Evolutionary conservation across 331 rosid genomes (phyloP).

Genomic region (Malus hybrid): DNA sequence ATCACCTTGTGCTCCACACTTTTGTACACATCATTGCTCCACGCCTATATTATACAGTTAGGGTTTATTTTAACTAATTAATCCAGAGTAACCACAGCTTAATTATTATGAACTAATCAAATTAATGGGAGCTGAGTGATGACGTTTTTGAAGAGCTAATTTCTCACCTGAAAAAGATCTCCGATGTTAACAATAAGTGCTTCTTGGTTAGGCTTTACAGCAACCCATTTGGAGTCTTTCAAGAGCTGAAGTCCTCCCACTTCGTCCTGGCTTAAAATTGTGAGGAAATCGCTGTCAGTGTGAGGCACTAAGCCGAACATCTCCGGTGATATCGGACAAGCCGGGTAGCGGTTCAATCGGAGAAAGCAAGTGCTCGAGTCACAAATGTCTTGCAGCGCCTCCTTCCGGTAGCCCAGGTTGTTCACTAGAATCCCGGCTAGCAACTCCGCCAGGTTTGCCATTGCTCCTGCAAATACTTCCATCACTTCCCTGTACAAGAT

Average conservation of each 20-base stretch:
- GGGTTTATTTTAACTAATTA: background rate
- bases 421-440: slow-evolving; percentile 64
- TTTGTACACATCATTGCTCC: slow-evolving; percentile 82
- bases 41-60: slow-evolving; percentile 40
- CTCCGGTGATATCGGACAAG: slow-evolving; percentile 51
- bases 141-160: no score
- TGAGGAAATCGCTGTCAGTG: slow-evolving; percentile 89
- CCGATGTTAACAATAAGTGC: slow-evolving; percentile 85
- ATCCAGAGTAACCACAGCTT: background rate
- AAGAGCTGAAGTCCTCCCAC: slow-evolving; percentile 88
- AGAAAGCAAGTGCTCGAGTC: slow-evolving; percentile 76
- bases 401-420: slow-evolving; percentile 43
- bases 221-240: slow-evolving; percentile 86
- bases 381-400: slow-evolving; percentile 45
- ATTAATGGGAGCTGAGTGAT: no score
- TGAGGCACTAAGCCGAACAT: slow-evolving; percentile 75
- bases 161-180: slow-evolving; percentile 80
- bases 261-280: slow-evolving; percentile 73
- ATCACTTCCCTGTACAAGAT: slow-evolving; percentile 46
- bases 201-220: slow-evolving; percentile 78
- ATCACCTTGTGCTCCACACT: slow-evolving; percentile 86
- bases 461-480: slow-evolving; percentile 66
- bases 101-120: background rate
- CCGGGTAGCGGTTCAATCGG: slow-evolving; percentile 73
- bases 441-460: slow-evolving; percentile 55